Conservation (phyloP, 164 flowering plant genomes). For the Malania oleifera region DNA sequence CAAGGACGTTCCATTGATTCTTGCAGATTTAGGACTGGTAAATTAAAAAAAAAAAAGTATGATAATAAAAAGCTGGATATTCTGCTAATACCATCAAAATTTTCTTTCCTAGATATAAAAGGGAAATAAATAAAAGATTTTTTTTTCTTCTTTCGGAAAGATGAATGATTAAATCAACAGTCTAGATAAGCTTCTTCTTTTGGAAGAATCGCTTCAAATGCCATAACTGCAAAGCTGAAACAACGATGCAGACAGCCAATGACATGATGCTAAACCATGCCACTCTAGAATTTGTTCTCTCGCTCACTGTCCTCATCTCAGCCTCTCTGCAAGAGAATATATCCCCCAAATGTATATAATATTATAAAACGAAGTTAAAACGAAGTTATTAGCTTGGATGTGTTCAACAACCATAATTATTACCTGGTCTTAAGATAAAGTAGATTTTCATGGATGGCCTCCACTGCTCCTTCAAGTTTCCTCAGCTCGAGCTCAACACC, state of each 20-base stretch:
- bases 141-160: neutral
- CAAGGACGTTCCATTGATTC: too few species aligned
- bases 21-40: too few species aligned
- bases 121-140: neutral
- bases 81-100: too few species aligned
- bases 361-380: too few species aligned
- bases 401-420: neutral
- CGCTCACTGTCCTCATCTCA: conserved; percentile 82
- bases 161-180: neutral
- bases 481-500: conserved; percentile 91
- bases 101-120: too few species aligned
- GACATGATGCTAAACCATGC: conserved; percentile 83
- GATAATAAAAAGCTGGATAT: too few species aligned
- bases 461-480: conserved; percentile 92
- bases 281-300: conserved; percentile 68
- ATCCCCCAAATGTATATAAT: too few species aligned
- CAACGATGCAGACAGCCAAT: conserved; percentile 71
- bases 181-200: conserved; percentile 89
- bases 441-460: conserved; percentile 82
- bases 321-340: conserved; percentile 47
- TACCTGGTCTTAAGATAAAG: conserved; percentile 75
- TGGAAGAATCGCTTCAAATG: conserved; percentile 77
- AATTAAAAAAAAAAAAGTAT: too few species aligned
- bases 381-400: neutral
- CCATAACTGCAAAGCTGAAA: conserved; percentile 60